phyloP scores from a whole-genome alignment of 176 grass and related monocot genomes.

The Poa pratensis region DNA sequence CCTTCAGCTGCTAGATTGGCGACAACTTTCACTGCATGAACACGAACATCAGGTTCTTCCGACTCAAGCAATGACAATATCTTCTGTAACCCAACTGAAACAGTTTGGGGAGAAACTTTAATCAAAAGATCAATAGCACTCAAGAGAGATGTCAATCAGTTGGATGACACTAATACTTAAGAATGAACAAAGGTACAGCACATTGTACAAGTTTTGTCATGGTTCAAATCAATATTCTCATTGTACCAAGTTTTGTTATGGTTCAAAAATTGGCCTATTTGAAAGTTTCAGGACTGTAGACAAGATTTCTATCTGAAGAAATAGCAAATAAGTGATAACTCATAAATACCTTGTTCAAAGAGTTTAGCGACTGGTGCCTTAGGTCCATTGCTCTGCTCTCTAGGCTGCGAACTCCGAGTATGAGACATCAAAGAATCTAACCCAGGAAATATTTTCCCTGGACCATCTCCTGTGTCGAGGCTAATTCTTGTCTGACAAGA shows the following conservation, averaged over 20 bases:
- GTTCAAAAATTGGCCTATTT: not conserved
- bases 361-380: slow-evolving; percentile 91
- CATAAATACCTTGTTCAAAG: slow-evolving; percentile 83
- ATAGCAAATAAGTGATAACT: slow-evolving; percentile 25
- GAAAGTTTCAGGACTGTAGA: slow-evolving; percentile 15
- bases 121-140: slow-evolving; percentile 30
- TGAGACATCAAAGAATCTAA: slow-evolving; percentile 94
- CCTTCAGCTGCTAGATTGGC: slow-evolving; percentile 99
- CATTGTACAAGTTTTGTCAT: not conserved
- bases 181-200: not conserved
- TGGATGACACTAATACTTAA: slow-evolving; percentile 2
- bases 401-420: slow-evolving; percentile 69
- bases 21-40: slow-evolving; percentile 99
- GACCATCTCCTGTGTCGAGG: slow-evolving; percentile 82
- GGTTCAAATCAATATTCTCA: slow-evolving; percentile 29
- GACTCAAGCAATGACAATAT: slow-evolving; percentile 99
- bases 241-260: too few relatives aligned
- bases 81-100: slow-evolving; percentile 94
- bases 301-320: slow-evolving; percentile 22
- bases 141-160: not conserved
- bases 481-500: slow-evolving; percentile 78
- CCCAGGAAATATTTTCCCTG: slow-evolving; percentile 88
- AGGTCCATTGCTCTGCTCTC: slow-evolving; percentile 84
- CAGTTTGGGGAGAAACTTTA: slow-evolving; percentile 27
- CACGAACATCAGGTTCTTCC: slow-evolving; percentile 93